Conservation (phyloP, 2,329 filamentous ascomycete species). For the Aspergillus fructus region DNA sequence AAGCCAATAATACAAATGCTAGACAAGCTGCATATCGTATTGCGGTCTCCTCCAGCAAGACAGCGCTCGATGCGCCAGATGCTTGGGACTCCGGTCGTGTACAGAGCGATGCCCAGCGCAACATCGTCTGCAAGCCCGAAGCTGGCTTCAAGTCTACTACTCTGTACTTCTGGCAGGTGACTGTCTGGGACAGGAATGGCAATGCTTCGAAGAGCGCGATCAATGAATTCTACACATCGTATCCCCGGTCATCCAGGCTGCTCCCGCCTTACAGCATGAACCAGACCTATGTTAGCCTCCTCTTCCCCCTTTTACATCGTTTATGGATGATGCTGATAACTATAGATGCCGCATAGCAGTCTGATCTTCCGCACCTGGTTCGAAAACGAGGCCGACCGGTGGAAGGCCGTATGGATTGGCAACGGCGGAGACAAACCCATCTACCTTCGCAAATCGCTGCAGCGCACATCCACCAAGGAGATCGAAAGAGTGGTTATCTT, state of each 20-base stretch:
- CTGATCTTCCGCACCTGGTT: constrained; percentile 27
- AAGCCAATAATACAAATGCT: constrained; percentile 3
- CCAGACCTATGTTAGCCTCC: constrained; percentile 19
- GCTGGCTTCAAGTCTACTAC: constrained; percentile 21
- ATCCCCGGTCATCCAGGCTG: constrained; percentile 20
- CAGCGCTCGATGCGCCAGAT: not conserved
- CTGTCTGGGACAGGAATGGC: constrained; percentile 19
- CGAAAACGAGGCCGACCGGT: constrained; percentile 22
- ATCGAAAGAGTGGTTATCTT: constrained; percentile 18
- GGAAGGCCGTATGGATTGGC: constrained; percentile 28
- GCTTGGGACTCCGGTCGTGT: constrained; percentile 23
- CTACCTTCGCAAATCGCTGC: constrained; percentile 22
- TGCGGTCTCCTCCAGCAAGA: constrained; percentile 6
- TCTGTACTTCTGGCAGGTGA: constrained; percentile 22
- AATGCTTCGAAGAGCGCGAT: constrained; percentile 11
- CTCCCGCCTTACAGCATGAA: constrained; percentile 27
- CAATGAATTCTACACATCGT: constrained; percentile 25
- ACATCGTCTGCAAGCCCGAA: constrained; percentile 20
- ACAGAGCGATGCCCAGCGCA: constrained; percentile 22
- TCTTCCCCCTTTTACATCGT: too few species aligned
- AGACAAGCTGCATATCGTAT: constrained; percentile 20
- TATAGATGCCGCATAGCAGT: constrained; percentile 22
- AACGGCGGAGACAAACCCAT: constrained; percentile 26
- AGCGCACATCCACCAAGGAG: constrained; percentile 3
- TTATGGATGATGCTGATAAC: not conserved